These are phyloP conservation scores for Populus pruinosa DNA, from an alignment of 345 rosid species.

Conservation along the genomic window DNA sequence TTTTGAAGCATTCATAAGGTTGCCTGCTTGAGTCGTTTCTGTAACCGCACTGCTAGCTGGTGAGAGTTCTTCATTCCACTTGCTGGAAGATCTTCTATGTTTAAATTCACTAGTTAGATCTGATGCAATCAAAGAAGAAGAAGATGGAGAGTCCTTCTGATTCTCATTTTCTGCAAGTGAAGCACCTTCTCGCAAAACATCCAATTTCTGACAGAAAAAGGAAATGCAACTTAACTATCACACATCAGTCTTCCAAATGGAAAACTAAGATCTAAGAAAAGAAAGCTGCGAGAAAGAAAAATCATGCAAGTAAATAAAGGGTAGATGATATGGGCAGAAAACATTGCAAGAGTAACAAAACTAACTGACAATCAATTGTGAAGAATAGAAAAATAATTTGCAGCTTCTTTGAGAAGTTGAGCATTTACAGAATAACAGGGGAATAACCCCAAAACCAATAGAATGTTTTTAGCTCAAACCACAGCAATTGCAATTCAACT, in stretches of 20 bases:
- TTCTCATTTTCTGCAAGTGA: slow-evolving; percentile 57
- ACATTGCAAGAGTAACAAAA: not conserved
- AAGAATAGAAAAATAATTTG: not conserved
- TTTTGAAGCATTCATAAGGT: slow-evolving; percentile 46
- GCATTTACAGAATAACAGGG: not conserved
- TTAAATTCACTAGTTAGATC: slow-evolving; percentile 55
- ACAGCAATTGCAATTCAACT: not conserved
- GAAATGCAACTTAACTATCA: slow-evolving; percentile 9
- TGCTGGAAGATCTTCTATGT: slow-evolving; percentile 73
- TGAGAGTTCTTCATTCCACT: slow-evolving; percentile 73
- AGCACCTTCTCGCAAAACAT: slow-evolving; percentile 46
- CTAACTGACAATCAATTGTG: not conserved
- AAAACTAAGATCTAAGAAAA: not conserved
- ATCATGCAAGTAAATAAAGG: not conserved
- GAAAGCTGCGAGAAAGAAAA: not conserved
- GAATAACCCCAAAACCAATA: not conserved
- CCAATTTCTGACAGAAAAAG: slow-evolving; percentile 47
- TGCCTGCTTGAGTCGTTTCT: slow-evolving; percentile 71
- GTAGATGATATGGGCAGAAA: not conserved
- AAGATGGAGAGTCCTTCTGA: slow-evolving; percentile 47
- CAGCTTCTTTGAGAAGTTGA: not conserved
- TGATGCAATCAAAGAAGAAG: slow-evolving; percentile 41
- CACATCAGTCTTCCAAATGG: not conserved
- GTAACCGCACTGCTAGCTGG: slow-evolving; percentile 55
- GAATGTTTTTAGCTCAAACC: not conserved